These are phyloP conservation scores for Flaveria robusta DNA, from an alignment of 129 eudicot genomes.

Conservation along the genomic window DNA sequence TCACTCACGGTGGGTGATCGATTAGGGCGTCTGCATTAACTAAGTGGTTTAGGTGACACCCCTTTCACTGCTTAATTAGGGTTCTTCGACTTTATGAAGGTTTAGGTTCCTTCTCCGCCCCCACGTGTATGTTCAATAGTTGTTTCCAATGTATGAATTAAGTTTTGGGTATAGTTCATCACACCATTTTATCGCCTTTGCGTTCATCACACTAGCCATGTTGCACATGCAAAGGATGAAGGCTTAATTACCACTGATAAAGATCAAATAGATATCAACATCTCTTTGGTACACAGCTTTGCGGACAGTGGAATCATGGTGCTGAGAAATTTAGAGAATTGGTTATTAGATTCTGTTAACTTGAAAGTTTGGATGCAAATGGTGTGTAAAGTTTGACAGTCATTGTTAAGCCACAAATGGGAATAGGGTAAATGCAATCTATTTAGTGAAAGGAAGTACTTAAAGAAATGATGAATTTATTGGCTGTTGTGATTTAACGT, in stretches of 20 bases:
- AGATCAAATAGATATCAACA: neutral
- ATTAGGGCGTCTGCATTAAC: neutral
- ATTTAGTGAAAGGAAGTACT: neutral
- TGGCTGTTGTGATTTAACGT: conserved; percentile 1
- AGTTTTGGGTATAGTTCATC: no score
- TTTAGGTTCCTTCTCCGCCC: no score
- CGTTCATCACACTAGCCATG: neutral
- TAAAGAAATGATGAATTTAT: conserved; percentile 1
- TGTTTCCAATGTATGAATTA: no score
- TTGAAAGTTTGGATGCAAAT: neutral
- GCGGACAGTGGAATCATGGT: neutral
- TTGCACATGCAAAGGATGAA: neutral
- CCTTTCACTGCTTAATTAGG: no score
- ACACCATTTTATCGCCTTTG: neutral
- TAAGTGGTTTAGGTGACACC: no score
- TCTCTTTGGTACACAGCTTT: neutral
- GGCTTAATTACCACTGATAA: neutral
- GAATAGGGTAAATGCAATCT: conserved; percentile 4
- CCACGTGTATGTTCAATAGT: no score
- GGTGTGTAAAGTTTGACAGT: neutral
- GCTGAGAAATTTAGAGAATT: neutral
- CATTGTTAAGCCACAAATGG: no score
- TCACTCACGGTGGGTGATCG: neutral
- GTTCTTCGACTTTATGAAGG: neutral
- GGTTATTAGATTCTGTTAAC: neutral